Conservation (phyloP, 345 rosid genomes). For the Eucalyptus pauciflora region DNA sequence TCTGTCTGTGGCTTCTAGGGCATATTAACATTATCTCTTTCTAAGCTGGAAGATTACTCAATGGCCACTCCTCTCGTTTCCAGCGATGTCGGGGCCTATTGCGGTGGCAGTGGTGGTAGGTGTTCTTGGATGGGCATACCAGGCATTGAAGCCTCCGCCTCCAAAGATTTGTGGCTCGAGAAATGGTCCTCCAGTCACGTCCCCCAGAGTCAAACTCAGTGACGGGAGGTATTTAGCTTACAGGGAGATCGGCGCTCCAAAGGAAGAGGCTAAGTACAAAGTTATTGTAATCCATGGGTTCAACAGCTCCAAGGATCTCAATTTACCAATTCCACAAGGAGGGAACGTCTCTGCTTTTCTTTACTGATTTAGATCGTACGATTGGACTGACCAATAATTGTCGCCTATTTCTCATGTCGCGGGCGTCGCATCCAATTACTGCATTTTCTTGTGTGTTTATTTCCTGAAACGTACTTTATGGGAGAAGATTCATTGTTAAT, state of each 20-base stretch:
- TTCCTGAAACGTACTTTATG: not conserved
- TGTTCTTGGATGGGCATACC: slow-evolving; percentile 40
- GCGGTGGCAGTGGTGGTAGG: slow-evolving; percentile 36
- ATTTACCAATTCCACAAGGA: slow-evolving; percentile 47
- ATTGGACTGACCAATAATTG: not conserved
- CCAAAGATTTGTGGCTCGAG: slow-evolving; percentile 63
- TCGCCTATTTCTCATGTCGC: not conserved
- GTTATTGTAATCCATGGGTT: slow-evolving; percentile 65
- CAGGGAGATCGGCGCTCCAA: slow-evolving; percentile 58
- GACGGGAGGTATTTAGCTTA: slow-evolving; percentile 83
- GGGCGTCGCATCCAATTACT: no score
- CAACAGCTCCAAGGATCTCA: slow-evolving; percentile 43
- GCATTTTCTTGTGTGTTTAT: not conserved
- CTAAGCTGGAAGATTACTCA: not conserved
- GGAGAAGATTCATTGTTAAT: not conserved
- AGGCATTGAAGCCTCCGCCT: slow-evolving; percentile 52
- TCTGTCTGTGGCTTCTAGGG: not conserved
- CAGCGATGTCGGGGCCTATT: slow-evolving; percentile 40
- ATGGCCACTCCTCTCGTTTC: not conserved
- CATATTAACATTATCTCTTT: not conserved
- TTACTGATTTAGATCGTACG: not conserved
- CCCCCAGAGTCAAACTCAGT: slow-evolving; percentile 60
- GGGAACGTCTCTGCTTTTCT: not conserved
- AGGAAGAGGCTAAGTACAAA: slow-evolving; percentile 40
- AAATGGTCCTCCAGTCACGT: slow-evolving; percentile 56